Conservation (phyloP, 495 filamentous ascomycete species). For the Penicillium malachiteum region DNA sequence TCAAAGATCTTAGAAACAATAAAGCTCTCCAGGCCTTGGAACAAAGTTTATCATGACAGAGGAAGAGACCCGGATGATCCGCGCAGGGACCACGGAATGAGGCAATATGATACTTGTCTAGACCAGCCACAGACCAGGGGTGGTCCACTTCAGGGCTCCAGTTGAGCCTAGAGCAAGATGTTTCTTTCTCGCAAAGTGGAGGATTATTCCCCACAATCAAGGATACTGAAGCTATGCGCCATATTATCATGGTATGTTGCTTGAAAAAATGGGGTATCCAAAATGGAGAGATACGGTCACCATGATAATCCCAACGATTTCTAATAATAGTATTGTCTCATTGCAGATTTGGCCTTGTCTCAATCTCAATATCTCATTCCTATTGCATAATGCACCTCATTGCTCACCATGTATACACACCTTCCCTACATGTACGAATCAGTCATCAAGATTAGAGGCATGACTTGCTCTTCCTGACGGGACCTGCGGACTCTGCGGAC, state of each 20-base stretch:
- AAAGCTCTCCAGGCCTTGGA: background rate
- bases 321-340: too few relatives aligned
- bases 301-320: too few relatives aligned
- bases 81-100: slow-evolving; percentile 2
- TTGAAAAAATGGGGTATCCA: too few relatives aligned
- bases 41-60: background rate
- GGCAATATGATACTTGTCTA: slow-evolving; percentile 7
- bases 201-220: background rate
- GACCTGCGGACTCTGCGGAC: background rate
- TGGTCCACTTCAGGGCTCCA: background rate
- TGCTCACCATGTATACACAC: too few relatives aligned
- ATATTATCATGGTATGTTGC: too few relatives aligned
- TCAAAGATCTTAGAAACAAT: background rate
- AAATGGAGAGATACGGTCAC: too few relatives aligned
- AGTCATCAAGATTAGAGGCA: too few relatives aligned
- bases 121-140: slow-evolving; percentile 7
- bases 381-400: too few relatives aligned
- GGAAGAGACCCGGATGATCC: slow-evolving; percentile 2
- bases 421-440: too few relatives aligned
- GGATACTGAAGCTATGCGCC: too few relatives aligned
- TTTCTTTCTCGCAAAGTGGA: background rate
- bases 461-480: background rate
- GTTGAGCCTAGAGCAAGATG: background rate
- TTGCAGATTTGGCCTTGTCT: too few relatives aligned
- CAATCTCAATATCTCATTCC: too few relatives aligned